Evolutionary conservation across 345 rosid species (phyloP).

Genomic region (Anastatica hierochuntica): DNA sequence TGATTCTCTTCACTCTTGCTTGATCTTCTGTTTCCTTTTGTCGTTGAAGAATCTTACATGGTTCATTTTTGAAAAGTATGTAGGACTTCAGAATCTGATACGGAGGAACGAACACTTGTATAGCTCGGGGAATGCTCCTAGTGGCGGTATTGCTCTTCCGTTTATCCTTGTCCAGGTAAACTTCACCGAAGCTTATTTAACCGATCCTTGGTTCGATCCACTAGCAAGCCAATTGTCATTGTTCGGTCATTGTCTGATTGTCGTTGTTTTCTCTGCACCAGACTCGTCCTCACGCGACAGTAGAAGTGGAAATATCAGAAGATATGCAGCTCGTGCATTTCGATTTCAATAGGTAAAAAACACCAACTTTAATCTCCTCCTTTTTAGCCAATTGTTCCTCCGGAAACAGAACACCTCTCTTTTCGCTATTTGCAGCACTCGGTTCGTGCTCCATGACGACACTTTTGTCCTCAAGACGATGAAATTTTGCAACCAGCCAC

Average conservation of each 20-base stretch:
- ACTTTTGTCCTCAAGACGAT: constrained; percentile 93
- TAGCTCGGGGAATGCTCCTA: constrained; percentile 71
- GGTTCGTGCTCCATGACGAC: constrained; percentile 97
- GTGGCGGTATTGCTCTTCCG: constrained; percentile 88
- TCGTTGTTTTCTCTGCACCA: constrained; percentile 13
- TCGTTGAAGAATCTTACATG: constrained; percentile 1
- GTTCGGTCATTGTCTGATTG: not conserved
- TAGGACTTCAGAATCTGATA: constrained; percentile 84
- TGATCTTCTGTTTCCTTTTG: not conserved
- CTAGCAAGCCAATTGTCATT: not conserved
- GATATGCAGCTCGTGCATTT: constrained; percentile 99
- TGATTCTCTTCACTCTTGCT: not conserved
- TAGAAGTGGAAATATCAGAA: constrained; percentile 99
- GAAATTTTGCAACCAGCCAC: constrained; percentile 63
- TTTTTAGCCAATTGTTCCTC: no score
- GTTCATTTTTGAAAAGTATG: constrained; percentile 34
- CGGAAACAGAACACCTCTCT: not conserved
- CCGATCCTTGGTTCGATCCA: not conserved
- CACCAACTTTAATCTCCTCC: not conserved
- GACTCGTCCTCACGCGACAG: constrained; percentile 99
- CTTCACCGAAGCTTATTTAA: no score
- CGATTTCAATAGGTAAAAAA: constrained; percentile 82
- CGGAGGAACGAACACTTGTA: constrained; percentile 73
- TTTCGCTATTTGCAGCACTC: constrained; percentile 54
- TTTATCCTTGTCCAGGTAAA: constrained; percentile 98